Conservation (phyloP, 495 filamentous ascomycete species). For the Astrocystis sublimbata region DNA sequence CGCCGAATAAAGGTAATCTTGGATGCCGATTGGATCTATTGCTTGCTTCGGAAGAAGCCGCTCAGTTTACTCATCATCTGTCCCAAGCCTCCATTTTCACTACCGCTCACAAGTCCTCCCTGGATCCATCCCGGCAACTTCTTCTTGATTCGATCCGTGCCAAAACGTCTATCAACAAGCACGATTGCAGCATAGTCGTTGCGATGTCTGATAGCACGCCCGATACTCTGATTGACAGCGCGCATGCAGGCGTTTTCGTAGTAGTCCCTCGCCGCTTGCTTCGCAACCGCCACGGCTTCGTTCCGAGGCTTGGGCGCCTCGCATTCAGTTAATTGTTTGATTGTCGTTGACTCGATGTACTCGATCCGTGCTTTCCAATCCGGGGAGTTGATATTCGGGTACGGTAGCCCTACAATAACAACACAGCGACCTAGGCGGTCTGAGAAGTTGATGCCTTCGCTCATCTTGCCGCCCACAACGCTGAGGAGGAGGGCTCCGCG, state of each 20-base stretch:
- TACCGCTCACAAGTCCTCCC: constrained; percentile 53
- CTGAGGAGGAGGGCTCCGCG: constrained; percentile 83
- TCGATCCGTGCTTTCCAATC: constrained; percentile 92
- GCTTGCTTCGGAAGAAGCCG: constrained; percentile 57
- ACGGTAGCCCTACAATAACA: constrained; percentile 85
- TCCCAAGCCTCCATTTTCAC: constrained; percentile 45
- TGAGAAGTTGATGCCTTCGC: constrained; percentile 97
- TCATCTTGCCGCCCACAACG: constrained; percentile 93
- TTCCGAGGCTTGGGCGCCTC: constrained; percentile 56
- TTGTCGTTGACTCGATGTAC: constrained; percentile 74
- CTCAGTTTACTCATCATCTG: constrained; percentile 58
- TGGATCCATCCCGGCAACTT: constrained; percentile 93
- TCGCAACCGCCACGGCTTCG: constrained; percentile 46
- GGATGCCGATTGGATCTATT: not conserved
- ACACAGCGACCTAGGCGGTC: constrained; percentile 88
- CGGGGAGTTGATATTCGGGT: constrained; percentile 84
- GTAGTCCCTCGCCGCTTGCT: constrained; percentile 74
- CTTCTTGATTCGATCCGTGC: constrained; percentile 61
- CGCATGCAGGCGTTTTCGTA: constrained; percentile 97
- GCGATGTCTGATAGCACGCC: constrained; percentile 84
- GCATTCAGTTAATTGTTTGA: constrained; percentile 40
- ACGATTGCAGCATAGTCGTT: constrained; percentile 89
- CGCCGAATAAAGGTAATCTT: not conserved
- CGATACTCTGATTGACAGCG: constrained; percentile 95
- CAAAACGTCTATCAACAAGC: constrained; percentile 79